Conservation (phyloP, 108 stramenopile genomes). For the Nannochloropsis salina region DNA sequence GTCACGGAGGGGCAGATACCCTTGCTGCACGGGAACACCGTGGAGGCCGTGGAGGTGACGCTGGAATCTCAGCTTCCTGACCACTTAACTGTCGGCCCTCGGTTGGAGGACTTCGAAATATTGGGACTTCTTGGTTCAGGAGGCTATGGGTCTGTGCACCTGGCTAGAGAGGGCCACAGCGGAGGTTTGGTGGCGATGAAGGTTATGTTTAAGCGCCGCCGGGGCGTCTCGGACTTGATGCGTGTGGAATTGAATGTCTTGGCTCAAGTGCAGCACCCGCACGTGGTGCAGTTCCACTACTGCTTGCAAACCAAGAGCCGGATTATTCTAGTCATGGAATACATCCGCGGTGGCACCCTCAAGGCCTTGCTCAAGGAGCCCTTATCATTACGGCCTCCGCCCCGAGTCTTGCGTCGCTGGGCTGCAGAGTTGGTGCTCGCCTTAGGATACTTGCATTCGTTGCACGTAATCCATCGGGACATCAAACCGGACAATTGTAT, state of each 20-base stretch:
- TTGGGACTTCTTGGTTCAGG: conserved; percentile 22
- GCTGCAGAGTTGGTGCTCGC: conserved; percentile 24
- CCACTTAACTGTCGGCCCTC: not conserved
- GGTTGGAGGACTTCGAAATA: not conserved
- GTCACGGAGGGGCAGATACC: not conserved
- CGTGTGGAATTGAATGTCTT: conserved; percentile 21
- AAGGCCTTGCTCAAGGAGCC: conserved; percentile 6
- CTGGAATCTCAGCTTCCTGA: not conserved
- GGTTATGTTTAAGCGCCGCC: conserved; percentile 1
- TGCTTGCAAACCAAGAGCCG: conserved; percentile 13
- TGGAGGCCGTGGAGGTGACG: not conserved
- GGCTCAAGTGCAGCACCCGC: conserved; percentile 21
- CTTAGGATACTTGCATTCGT: conserved; percentile 20
- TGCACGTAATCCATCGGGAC: conserved; percentile 44
- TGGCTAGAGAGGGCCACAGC: not conserved
- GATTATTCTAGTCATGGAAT: conserved; percentile 27
- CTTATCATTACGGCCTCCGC: not conserved
- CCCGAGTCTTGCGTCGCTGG: not conserved
- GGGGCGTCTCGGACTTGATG: not conserved
- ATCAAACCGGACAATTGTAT: conserved; percentile 46
- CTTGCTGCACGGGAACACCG: not conserved
- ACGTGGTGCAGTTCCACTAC: conserved; percentile 23
- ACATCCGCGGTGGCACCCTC: conserved; percentile 23
- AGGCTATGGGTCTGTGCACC: conserved; percentile 20
- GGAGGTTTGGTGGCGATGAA: conserved; percentile 26